Conservation (phyloP, 2,329 filamentous ascomycete genomes). For the Alternaria brassicae region DNA sequence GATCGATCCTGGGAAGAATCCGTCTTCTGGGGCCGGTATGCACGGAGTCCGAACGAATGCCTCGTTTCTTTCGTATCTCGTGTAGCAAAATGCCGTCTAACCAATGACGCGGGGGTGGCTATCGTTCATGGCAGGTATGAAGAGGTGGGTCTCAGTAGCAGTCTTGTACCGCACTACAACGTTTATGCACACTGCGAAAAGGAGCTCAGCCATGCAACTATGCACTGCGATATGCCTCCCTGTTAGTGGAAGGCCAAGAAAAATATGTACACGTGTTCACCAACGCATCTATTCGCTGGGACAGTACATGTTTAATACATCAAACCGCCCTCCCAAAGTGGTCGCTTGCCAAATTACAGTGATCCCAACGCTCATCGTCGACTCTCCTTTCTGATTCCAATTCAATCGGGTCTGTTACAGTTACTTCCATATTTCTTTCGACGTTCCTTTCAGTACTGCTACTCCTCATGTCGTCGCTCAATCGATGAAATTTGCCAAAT, state of each 20-base stretch:
- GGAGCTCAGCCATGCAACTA: neutral
- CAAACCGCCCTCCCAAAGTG: constrained; percentile 1
- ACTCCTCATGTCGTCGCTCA: constrained; percentile 12
- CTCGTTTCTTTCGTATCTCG: neutral
- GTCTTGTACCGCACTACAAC: neutral
- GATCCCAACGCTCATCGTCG: constrained; percentile 1
- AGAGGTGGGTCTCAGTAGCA: neutral
- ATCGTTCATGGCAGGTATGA: neutral
- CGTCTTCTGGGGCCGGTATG: constrained; percentile 7
- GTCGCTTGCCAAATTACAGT: neutral
- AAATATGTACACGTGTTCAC: neutral
- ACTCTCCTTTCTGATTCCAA: neutral
- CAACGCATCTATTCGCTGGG: neutral
- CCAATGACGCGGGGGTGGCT: neutral
- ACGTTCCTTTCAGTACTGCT: neutral
- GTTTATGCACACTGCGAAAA: neutral
- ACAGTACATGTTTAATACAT: neutral
- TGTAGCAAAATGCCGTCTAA: neutral
- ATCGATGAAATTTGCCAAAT: constrained; percentile 16
- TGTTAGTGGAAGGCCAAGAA: neutral
- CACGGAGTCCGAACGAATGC: constrained; percentile 1
- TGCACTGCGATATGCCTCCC: neutral
- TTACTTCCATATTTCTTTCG: constrained; percentile 4
- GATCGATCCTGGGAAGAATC: constrained; percentile 5
- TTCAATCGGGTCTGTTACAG: constrained; percentile 19